phyloP scores from a whole-genome alignment of 345 rosid species.

The Kernera saxatilis region DNA sequence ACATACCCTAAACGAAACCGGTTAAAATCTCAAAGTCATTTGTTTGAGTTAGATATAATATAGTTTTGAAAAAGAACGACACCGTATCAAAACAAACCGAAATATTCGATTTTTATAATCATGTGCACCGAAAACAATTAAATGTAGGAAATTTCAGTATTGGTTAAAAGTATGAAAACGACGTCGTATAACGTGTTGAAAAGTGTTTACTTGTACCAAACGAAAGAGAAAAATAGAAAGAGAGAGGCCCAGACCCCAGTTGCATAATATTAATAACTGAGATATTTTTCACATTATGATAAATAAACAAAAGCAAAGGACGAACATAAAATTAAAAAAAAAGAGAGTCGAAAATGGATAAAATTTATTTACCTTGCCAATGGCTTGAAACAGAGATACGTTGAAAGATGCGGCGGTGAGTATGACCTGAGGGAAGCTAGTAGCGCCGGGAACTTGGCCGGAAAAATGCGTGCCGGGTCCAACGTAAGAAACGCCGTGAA shows the following conservation, averaged over 20 bases:
- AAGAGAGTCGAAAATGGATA: not conserved
- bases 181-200: not conserved
- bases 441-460: slow-evolving; percentile 68
- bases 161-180: not conserved
- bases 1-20: not conserved
- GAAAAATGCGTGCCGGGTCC: slow-evolving; percentile 75
- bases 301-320: slow-evolving; percentile 13
- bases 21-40: not conserved
- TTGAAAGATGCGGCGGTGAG: slow-evolving; percentile 93
- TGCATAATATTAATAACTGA: not conserved
- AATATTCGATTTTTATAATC: not conserved
- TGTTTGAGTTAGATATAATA: too few relatives aligned
- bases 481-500: slow-evolving; percentile 84
- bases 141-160: not conserved
- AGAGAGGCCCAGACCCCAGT: slow-evolving; percentile 21
- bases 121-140: not conserved
- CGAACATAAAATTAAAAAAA: not conserved
- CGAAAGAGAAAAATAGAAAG: not conserved
- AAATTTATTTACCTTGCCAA: slow-evolving; percentile 61
- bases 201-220: slow-evolving; percentile 21
- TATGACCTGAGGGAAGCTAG: slow-evolving; percentile 94
- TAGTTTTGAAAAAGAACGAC: not conserved
- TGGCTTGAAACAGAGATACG: slow-evolving; percentile 66
- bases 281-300: slow-evolving; percentile 11
- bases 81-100: not conserved